Conservation (phyloP, 1,284 basidiomycete species). For the Uromyces viciae-fabae region DNA sequence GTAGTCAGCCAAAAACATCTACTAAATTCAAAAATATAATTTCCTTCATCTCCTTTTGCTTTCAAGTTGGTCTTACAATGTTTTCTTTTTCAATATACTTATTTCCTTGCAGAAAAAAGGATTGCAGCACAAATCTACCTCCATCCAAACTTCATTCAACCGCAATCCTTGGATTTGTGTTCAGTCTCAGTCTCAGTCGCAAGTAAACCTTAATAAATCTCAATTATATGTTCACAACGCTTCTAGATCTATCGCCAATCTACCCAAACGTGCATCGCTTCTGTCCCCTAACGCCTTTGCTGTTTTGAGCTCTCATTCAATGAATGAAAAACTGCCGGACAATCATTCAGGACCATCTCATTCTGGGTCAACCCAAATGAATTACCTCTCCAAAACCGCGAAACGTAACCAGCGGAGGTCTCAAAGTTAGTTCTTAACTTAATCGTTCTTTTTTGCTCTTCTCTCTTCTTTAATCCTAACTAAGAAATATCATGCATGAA, state of each 20-base stretch:
- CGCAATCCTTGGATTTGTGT: conserved; percentile 10
- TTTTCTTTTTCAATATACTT: too few species aligned
- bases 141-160: not conserved
- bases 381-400: not conserved
- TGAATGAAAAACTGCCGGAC: not conserved
- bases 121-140: not conserved
- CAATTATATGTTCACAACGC: not conserved
- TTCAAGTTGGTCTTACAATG: too few species aligned
- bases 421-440: not conserved
- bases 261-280: not conserved
- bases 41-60: not conserved
- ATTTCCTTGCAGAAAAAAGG: too few species aligned
- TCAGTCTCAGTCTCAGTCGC: too few species aligned
- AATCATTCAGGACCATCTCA: not conserved
- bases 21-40: too few species aligned
- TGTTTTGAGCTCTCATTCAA: not conserved
- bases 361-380: not conserved
- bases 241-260: not conserved
- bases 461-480: not conserved
- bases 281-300: not conserved
- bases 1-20: not conserved
- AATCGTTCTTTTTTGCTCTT: too few species aligned
- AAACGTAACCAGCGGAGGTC: not conserved
- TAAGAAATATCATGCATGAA: not conserved
- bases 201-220: not conserved